Evolutionary conservation across 257 asterid species (phyloP).

Genomic region (Cordia subcordata): DNA sequence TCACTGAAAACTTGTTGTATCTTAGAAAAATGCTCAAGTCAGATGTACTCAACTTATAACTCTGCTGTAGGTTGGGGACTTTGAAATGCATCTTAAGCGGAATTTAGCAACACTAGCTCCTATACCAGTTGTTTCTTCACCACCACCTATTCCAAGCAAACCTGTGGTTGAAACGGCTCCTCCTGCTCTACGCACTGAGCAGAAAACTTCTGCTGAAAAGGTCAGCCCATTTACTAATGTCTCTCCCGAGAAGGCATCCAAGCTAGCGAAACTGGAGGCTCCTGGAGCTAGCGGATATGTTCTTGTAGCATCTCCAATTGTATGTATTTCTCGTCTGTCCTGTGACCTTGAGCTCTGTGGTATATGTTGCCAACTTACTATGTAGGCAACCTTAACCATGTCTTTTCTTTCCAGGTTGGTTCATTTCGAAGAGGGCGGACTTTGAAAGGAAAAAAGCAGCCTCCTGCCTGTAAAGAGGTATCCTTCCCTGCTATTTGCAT

Average conservation of each 20-base stretch:
- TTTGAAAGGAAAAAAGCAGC: constrained; percentile 58
- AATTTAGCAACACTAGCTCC: constrained; percentile 41
- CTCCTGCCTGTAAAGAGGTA: constrained; percentile 79
- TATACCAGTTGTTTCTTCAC: constrained; percentile 36
- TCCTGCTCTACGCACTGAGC: constrained; percentile 40
- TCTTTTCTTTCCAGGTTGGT: constrained; percentile 55
- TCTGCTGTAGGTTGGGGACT: constrained; percentile 57
- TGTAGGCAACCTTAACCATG: constrained; percentile 6
- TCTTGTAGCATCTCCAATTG: constrained; percentile 58
- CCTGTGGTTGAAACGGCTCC: constrained; percentile 38
- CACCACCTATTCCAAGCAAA: constrained; percentile 48
- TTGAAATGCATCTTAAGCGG: constrained; percentile 70
- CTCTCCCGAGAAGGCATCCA: constrained; percentile 50
- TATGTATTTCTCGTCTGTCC: constrained; percentile 27
- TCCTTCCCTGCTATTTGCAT: background rate
- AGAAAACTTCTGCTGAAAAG: constrained; percentile 59
- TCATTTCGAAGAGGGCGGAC: constrained; percentile 59
- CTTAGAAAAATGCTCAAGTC: background rate
- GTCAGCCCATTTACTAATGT: constrained; percentile 54
- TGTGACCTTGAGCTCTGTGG: constrained; percentile 3
- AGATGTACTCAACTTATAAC: constrained; percentile 4
- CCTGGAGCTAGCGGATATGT: constrained; percentile 61
- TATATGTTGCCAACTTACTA: background rate
- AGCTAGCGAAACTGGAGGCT: constrained; percentile 67
- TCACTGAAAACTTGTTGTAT: background rate